Evolutionary conservation across 2,329 filamentous ascomycete species (phyloP).

Genomic region (Cladosporium phlei): DNA sequence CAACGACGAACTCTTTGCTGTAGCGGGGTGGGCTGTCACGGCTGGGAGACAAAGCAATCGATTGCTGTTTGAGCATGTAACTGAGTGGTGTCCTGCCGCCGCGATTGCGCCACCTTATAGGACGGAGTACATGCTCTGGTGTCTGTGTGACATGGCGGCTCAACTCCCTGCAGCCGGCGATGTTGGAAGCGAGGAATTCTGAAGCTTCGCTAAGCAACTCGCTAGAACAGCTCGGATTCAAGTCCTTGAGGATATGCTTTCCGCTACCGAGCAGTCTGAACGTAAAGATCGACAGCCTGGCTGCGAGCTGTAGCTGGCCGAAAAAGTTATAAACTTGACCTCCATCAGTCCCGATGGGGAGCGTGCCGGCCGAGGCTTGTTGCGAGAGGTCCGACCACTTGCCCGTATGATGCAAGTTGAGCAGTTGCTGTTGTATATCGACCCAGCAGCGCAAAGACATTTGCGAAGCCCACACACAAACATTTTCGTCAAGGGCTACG

Average conservation of each 20-base stretch:
- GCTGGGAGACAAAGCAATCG: not conserved
- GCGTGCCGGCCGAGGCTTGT: too few relatives aligned
- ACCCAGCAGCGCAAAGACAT: conserved; percentile 1
- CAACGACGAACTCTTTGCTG: not conserved
- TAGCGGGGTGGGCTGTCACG: too few relatives aligned
- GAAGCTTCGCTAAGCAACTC: not conserved
- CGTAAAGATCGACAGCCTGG: not conserved
- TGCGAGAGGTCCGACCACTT: not conserved
- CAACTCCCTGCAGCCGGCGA: not conserved
- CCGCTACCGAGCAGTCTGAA: not conserved
- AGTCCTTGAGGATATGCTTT: not conserved
- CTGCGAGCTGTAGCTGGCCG: too few relatives aligned
- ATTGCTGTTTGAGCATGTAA: not conserved
- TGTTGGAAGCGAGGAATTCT: not conserved
- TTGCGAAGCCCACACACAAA: not conserved
- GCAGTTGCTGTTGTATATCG: not conserved
- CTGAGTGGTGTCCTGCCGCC: too few relatives aligned
- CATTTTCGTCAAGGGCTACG: not conserved
- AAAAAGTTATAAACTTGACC: too few relatives aligned
- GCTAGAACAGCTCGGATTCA: not conserved
- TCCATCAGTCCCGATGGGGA: too few relatives aligned
- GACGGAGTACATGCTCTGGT: too few relatives aligned
- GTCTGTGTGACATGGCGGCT: too few relatives aligned
- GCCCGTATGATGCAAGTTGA: not conserved
- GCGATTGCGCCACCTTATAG: too few relatives aligned